phyloP scores from a whole-genome alignment of 2,329 filamentous ascomycete genomes.

The Alternaria arbusti region DNA sequence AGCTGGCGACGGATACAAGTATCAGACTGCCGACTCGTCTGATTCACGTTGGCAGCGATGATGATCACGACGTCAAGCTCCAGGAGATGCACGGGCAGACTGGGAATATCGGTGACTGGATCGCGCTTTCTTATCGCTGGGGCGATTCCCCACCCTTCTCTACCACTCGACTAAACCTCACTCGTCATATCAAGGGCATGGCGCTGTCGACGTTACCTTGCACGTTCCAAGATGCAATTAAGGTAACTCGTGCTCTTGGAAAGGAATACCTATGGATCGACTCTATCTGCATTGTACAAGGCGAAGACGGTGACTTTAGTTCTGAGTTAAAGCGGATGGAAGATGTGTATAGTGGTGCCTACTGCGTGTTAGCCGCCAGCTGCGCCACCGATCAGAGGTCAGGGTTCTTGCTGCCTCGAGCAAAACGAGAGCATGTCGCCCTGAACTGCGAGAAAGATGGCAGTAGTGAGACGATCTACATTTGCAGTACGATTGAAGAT shows the following conservation, averaged over 20 bases:
- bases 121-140: slow-evolving; percentile 25
- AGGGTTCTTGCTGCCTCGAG: slow-evolving; percentile 10
- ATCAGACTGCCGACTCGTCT: slow-evolving; percentile 8
- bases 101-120: slow-evolving; percentile 6
- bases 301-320: slow-evolving; percentile 25
- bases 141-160: slow-evolving; percentile 8
- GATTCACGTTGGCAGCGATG: slow-evolving; percentile 11
- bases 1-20: neutral
- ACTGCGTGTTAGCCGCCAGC: slow-evolving; percentile 30
- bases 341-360: slow-evolving; percentile 29
- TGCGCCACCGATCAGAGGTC: neutral
- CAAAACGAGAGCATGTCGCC: neutral
- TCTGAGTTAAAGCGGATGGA: slow-evolving; percentile 29
- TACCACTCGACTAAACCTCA: slow-evolving; percentile 3
- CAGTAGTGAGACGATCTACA: neutral
- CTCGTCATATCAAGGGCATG: neutral
- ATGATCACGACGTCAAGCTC: neutral
- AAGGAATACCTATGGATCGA: slow-evolving; percentile 39
- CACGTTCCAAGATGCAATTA: slow-evolving; percentile 30
- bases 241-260: slow-evolving; percentile 20
- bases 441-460: neutral
- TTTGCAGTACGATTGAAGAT: slow-evolving; percentile 30
- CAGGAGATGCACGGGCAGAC: neutral
- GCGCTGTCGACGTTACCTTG: slow-evolving; percentile 4
- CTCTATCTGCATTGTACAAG: slow-evolving; percentile 34